A percentile compares a stretch with the other conserved stretches of the same genome.
Conservation (phyloP, 1,284 basidiomycete genomes). For the Cryptococcus sp. region DNA sequence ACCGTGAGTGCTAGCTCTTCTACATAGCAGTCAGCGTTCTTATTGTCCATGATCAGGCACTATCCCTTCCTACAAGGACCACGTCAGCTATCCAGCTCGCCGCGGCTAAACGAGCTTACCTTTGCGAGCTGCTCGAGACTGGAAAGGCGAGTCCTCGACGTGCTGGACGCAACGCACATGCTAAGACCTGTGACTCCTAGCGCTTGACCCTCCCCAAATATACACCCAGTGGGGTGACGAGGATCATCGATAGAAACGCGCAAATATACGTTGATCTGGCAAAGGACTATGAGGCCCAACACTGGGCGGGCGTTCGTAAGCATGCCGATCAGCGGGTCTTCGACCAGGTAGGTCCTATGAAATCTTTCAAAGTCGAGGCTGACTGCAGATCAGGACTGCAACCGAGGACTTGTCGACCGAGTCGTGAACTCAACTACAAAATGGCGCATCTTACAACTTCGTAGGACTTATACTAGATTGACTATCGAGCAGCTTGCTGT, state of each 20-base stretch:
- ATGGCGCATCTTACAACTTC: constrained; percentile 35
- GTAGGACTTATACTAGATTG: constrained; percentile 38
- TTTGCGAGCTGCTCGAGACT: constrained; percentile 40
- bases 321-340: constrained; percentile 19
- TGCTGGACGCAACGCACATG: constrained; percentile 1
- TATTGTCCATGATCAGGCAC: constrained; percentile 26
- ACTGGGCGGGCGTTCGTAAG: constrained; percentile 32
- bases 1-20: constrained; percentile 27
- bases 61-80: constrained; percentile 32
- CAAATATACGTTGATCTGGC: constrained; percentile 37
- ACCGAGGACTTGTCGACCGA: constrained; percentile 35
- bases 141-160: constrained; percentile 31
- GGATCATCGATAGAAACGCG: constrained; percentile 35
- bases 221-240: constrained; percentile 24
- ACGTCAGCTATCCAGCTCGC: constrained; percentile 45
- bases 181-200: constrained; percentile 6
- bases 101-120: constrained; percentile 44
- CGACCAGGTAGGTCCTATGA: constrained; percentile 20
- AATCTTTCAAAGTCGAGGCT: constrained; percentile 1
- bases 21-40: background rate
- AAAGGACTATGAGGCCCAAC: constrained; percentile 34
- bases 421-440: constrained; percentile 36
- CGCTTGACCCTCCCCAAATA: constrained; percentile 35
- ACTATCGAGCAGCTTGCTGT: constrained; percentile 28
- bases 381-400: constrained; percentile 36